Percentiles rank a stretch among this genome's conserved stretches.
Conservation (phyloP, 768 basidiomycete species). For the Leccinellum rugosiceps region DNA sequence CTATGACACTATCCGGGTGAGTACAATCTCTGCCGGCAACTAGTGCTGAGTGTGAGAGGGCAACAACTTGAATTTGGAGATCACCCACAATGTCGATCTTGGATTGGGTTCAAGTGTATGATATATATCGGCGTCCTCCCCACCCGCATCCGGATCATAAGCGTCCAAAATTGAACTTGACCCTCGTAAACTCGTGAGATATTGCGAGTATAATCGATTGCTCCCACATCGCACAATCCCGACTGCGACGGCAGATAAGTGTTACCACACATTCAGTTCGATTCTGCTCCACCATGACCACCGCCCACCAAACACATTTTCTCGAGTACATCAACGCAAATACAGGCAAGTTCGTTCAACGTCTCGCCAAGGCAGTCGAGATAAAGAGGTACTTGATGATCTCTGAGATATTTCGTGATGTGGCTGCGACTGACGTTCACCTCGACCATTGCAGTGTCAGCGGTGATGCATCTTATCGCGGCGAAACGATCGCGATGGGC, state of each 20-base stretch:
- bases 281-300: slow-evolving; percentile 30
- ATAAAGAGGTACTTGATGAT: slow-evolving; percentile 62
- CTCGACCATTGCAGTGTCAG: slow-evolving; percentile 47
- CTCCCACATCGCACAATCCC: neutral
- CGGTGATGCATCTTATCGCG: slow-evolving; percentile 65
- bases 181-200: neutral
- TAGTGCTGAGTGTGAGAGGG: too few relatives aligned
- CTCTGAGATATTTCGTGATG: neutral
- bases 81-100: neutral
- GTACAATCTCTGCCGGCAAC: too few relatives aligned
- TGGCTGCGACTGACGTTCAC: neutral
- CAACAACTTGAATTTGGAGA: too few relatives aligned
- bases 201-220: neutral
- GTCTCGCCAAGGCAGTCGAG: slow-evolving; percentile 76
- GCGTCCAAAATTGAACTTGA: slow-evolving; percentile 1
- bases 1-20: neutral
- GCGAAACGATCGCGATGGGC: slow-evolving; percentile 84
- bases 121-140: neutral
- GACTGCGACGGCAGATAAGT: neutral
- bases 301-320: slow-evolving; percentile 34
- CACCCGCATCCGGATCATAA: neutral
- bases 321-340: slow-evolving; percentile 62
- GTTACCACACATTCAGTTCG: neutral
- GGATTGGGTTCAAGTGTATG: neutral
- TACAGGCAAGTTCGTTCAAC: slow-evolving; percentile 68